Conservation (phyloP, 75 land plant genomes). For the Azolla pinnata region DNA sequence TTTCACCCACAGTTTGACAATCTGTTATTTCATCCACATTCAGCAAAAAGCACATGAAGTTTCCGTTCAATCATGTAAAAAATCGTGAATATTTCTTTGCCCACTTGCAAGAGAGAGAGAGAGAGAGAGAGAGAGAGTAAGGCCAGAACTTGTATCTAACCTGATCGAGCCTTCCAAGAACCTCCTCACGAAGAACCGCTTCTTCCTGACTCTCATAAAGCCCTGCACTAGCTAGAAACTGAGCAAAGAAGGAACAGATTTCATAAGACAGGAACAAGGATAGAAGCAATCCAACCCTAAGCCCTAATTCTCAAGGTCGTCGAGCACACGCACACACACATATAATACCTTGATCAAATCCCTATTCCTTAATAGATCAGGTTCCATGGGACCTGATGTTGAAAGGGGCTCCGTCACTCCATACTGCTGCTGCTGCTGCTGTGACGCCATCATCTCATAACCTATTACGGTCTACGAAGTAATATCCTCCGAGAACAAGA, state of each 20-base stretch:
- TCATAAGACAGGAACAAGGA: too few species aligned
- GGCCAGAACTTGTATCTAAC: slow-evolving; percentile 78
- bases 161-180: slow-evolving; percentile 53
- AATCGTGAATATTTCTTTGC: not conserved
- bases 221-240: slow-evolving; percentile 59
- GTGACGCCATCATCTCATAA: not conserved
- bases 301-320: too few species aligned
- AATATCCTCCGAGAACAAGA: too few species aligned
- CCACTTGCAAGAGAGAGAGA: not conserved
- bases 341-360: slow-evolving; percentile 89
- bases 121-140: slow-evolving; percentile 24
- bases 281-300: too few species aligned
- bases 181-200: slow-evolving; percentile 19
- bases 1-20: slow-evolving; percentile 80
- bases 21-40: slow-evolving; percentile 18
- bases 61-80: not conserved
- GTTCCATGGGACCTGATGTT: slow-evolving; percentile 63
- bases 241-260: too few species aligned
- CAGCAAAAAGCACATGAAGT: not conserved
- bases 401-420: slow-evolving; percentile 96
- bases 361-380: slow-evolving; percentile 49
- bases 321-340: too few species aligned
- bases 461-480: too few species aligned
- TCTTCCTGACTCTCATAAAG: slow-evolving; percentile 87
- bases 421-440: slow-evolving; percentile 25